phyloP scores from a whole-genome alignment of 2,329 filamentous ascomycete species.

The Penicillium hesseltinei region DNA sequence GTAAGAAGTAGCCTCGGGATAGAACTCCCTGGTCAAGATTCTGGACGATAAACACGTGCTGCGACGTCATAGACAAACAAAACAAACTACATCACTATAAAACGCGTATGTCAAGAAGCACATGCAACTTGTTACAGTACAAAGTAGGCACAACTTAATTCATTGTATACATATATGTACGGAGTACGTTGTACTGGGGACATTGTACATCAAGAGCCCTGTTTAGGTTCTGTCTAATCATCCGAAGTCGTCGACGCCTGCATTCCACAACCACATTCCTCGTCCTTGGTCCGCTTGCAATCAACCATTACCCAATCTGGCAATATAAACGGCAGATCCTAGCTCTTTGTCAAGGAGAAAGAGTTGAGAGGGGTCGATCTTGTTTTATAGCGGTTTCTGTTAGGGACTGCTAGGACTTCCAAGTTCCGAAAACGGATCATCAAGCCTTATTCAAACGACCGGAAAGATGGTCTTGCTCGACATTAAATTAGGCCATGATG shows the following conservation, averaged over 20 bases:
- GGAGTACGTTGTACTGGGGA: too few species aligned
- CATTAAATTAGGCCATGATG: conserved; percentile 3
- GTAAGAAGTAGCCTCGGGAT: background rate
- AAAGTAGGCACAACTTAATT: background rate
- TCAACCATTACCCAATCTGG: background rate
- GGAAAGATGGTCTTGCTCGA: background rate
- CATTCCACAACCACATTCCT: conserved; percentile 12
- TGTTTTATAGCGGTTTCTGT: background rate
- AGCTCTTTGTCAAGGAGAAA: background rate
- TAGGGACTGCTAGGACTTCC: background rate
- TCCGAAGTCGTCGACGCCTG: background rate
- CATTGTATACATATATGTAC: too few species aligned
- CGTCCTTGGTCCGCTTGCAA: conserved; percentile 3
- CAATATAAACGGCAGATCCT: background rate
- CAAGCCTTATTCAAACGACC: conserved; percentile 1
- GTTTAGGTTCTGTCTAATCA: background rate
- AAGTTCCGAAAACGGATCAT: conserved; percentile 4
- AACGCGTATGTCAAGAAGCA: too few species aligned
- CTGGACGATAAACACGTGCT: conserved; percentile 7
- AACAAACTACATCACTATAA: background rate
- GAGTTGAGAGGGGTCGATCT: background rate
- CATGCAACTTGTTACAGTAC: background rate
- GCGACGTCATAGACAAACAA: conserved; percentile 11
- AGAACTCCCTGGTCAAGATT: background rate
- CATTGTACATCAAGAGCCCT: background rate